These are phyloP conservation scores for Epichloe elymi DNA, from an alignment of 2,329 filamentous ascomycete genomes.

Conservation along the genomic window DNA sequence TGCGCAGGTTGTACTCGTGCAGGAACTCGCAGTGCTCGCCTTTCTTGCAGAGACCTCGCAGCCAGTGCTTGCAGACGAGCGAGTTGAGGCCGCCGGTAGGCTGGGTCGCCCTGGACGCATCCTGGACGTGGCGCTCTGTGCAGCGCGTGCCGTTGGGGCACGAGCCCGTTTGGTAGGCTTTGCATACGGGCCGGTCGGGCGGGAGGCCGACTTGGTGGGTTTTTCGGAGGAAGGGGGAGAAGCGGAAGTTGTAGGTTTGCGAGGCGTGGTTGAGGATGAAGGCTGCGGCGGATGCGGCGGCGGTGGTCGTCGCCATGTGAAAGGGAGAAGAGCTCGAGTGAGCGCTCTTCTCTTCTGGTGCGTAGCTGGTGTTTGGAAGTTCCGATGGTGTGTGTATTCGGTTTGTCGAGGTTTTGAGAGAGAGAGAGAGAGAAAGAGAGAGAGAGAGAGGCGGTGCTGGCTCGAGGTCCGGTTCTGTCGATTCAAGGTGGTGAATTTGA, in stretches of 20 bases:
- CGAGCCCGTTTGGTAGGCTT: slow-evolving; percentile 71
- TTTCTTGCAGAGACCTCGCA: slow-evolving; percentile 95
- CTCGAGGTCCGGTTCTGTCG: background rate
- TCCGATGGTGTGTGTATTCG: too few relatives aligned
- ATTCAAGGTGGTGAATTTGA: background rate
- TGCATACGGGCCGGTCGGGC: slow-evolving; percentile 68
- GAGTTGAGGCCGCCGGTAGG: slow-evolving; percentile 49
- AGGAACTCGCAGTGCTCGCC: slow-evolving; percentile 94
- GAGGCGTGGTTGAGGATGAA: slow-evolving; percentile 45
- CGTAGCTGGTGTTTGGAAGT: background rate
- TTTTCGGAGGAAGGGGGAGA: slow-evolving; percentile 75
- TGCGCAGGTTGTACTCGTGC: slow-evolving; percentile 95
- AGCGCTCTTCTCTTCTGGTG: background rate
- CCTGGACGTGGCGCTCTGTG: slow-evolving; percentile 62
- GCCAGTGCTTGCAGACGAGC: slow-evolving; percentile 97
- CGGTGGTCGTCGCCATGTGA: slow-evolving; percentile 16
- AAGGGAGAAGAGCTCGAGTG: background rate
- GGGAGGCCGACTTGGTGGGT: slow-evolving; percentile 78
- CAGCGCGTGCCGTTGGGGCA: slow-evolving; percentile 78
- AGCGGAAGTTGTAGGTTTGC: slow-evolving; percentile 58
- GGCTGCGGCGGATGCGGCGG: slow-evolving; percentile 12
- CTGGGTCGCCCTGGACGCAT: slow-evolving; percentile 18
- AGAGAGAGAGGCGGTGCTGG: background rate
- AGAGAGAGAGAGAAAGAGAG: background rate
- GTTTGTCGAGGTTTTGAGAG: background rate